These are phyloP conservation scores for Neoscytalidium dimidiatum DNA, from an alignment of 2,329 filamentous ascomycete species.

Conservation along the genomic window DNA sequence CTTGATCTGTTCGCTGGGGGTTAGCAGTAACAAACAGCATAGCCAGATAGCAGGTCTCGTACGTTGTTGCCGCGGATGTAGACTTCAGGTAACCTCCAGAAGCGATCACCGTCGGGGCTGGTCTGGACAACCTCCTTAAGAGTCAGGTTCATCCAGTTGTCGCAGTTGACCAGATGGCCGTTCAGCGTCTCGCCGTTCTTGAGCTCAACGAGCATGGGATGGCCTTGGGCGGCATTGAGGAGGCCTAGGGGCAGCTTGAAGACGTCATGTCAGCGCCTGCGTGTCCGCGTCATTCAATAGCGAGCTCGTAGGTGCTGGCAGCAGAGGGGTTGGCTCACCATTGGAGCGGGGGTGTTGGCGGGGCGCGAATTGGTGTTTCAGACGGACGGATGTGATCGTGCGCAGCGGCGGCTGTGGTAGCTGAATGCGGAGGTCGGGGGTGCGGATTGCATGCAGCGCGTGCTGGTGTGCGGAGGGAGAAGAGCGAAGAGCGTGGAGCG, in stretches of 20 bases:
- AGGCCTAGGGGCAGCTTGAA: constrained; percentile 70
- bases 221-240: constrained; percentile 92
- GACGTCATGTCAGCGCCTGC: constrained; percentile 30
- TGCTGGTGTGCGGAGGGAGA: not conserved
- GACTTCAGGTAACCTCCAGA: constrained; percentile 86
- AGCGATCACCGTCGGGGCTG: constrained; percentile 91
- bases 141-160: constrained; percentile 99
- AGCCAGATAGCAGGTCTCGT: constrained; percentile 38
- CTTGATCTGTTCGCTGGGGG: constrained; percentile 77
- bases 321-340: constrained; percentile 19
- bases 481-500: not conserved
- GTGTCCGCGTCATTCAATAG: constrained; percentile 21
- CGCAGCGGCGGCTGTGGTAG: not conserved
- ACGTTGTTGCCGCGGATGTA: constrained; percentile 99
- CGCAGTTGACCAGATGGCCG: constrained; percentile 92
- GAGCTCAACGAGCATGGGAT: constrained; percentile 96
- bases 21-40: not conserved
- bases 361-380: not conserved
- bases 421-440: not conserved
- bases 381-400: not conserved
- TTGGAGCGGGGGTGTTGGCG: not conserved
- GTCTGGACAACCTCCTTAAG: constrained; percentile 97
- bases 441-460: not conserved
- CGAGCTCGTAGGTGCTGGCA: not conserved
- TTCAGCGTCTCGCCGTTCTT: constrained; percentile 98